phyloP scores from a whole-genome alignment of 441 rosid genomes.

The Eutrema salsugineum region DNA sequence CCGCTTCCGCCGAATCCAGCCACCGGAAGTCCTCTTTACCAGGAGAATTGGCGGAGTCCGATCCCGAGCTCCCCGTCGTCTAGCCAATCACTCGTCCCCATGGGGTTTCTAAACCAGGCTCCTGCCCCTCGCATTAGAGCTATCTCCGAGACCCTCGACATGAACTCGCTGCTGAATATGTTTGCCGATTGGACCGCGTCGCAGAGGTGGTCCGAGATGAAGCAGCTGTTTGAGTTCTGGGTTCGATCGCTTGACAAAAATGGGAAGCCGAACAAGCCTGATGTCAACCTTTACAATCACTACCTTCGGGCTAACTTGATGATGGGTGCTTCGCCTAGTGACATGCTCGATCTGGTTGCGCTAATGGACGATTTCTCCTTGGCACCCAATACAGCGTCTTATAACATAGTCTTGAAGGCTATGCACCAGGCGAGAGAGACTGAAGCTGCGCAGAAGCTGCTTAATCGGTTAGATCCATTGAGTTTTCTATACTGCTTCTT shows the following conservation, averaged over 20 bases:
- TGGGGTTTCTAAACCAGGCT: conserved; percentile 32
- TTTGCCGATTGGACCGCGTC: conserved; percentile 79
- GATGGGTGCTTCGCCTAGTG: conserved; percentile 48
- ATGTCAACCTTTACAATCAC: conserved; percentile 65
- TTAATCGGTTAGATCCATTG: conserved; percentile 50
- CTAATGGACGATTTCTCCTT: conserved; percentile 63
- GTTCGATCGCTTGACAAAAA: conserved; percentile 62
- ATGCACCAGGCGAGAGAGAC: conserved; percentile 60
- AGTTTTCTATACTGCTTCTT: background rate
- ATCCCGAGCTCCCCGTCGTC: conserved; percentile 30
- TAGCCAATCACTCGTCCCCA: conserved; percentile 43
- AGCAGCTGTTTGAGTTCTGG: conserved; percentile 77
- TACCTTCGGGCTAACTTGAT: conserved; percentile 82
- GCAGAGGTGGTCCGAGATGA: conserved; percentile 76
- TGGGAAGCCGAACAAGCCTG: conserved; percentile 86
- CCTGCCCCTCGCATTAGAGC: conserved; percentile 39
- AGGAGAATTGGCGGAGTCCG: conserved; percentile 78
- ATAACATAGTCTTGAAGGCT: conserved; percentile 75
- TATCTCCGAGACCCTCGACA: conserved; percentile 45
- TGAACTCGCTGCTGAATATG: conserved; percentile 44
- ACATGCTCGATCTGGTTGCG: conserved; percentile 65
- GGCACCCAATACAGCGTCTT: conserved; percentile 70
- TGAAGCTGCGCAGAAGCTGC: conserved; percentile 70
- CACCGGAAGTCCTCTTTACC: conserved; percentile 79
- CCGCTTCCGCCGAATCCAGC: conserved; percentile 92